Evolutionary conservation across 495 filamentous ascomycete species (phyloP), one percentile per base, ranked within the genome.

Genomic region (Talaromyces stipitatus): DNA sequence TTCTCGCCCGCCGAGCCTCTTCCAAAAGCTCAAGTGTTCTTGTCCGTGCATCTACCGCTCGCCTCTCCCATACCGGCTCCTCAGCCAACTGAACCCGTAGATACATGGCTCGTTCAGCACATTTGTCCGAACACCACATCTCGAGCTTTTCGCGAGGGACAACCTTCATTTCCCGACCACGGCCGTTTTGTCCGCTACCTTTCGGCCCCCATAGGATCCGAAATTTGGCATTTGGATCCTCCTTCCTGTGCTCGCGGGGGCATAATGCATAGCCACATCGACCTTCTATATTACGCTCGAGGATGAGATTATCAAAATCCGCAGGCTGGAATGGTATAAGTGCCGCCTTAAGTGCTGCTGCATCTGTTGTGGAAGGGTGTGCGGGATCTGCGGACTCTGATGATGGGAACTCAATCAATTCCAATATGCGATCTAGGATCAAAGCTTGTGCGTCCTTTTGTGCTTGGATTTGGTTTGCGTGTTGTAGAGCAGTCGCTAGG

Each of bases 201-300:
- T 73, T 76, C 2, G 69, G 61, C 30, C 73, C 74, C 53, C 70
- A 73, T 22, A 79, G 69, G 43, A 84, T 76, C 16, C 78, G 75
- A 57, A 75, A 80, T 4, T 71, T 75, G 4, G 72, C 75, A 10
- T 65, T 67, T 7, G 66, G 61, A 16, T 75, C 58, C 57, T 78
- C 64, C 51, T 75, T 78, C 33, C 71, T 67, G 54, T 83, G 79
- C 20, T 78, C 72, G 3, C 72, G 69, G 2, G 82, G 76, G 68
- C 94, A 97, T 10, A 97, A 77, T 0, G 81, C 70, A 68, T 96
- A 97, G 0, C 91, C 92, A 72, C 94, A 98, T 2, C 78, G 74
- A 11, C 78, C 77, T 46, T 87, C 81, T 62, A 87, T 86, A 63
- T 92, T 92, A 58, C 94, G 85, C 70, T 98, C 94, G 54, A 86